These are phyloP conservation scores for Thraustochytrium sp. DNA, from an alignment of 352 stramenopile species.

Conservation along the genomic window DNA sequence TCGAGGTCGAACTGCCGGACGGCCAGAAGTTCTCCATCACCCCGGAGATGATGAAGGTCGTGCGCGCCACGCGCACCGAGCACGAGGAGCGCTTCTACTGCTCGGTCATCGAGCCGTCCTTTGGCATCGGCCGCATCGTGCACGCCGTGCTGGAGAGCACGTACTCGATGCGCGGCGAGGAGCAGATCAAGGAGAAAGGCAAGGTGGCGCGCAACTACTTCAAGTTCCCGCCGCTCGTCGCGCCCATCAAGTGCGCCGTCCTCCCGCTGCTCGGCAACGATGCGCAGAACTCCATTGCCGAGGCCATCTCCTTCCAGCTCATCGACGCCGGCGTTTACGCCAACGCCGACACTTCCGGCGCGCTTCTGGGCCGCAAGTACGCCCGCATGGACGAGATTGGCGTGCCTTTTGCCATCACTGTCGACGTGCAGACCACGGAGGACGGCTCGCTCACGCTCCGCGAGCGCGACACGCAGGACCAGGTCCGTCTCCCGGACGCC, in stretches of 20 bases:
- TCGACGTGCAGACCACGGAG: conserved; percentile 94
- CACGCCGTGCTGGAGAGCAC: conserved; percentile 97
- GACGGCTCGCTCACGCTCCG: conserved; percentile 89
- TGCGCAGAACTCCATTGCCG: conserved; percentile 62
- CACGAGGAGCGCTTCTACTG: conserved; percentile 93
- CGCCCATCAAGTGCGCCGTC: conserved; percentile 96
- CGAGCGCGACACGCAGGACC: conserved; percentile 92
- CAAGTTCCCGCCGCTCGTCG: conserved; percentile 90
- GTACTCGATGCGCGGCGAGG: conserved; percentile 85
- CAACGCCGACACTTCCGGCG: conserved; percentile 89
- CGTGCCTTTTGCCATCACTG: conserved; percentile 94
- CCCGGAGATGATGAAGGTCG: conserved; percentile 88
- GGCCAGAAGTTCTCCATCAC: conserved; percentile 81
- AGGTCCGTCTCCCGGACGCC: conserved; percentile 77
- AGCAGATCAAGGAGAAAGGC: conserved; percentile 39
- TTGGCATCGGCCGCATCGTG: conserved; percentile 95
- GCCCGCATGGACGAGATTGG: conserved; percentile 93
- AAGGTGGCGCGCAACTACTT: conserved; percentile 93
- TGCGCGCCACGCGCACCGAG: conserved; percentile 88
- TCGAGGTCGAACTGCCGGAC: conserved; percentile 76
- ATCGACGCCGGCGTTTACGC: conserved; percentile 69
- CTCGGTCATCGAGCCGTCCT: conserved; percentile 98
- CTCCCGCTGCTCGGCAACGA: conserved; percentile 70
- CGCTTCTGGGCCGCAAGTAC: conserved; percentile 90
- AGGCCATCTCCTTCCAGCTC: conserved; percentile 60